A percentile compares a stretch with the other conserved stretches of the same genome.
Conservation (phyloP, 768 basidiomycete species). For the Cubamyces lactineus region DNA sequence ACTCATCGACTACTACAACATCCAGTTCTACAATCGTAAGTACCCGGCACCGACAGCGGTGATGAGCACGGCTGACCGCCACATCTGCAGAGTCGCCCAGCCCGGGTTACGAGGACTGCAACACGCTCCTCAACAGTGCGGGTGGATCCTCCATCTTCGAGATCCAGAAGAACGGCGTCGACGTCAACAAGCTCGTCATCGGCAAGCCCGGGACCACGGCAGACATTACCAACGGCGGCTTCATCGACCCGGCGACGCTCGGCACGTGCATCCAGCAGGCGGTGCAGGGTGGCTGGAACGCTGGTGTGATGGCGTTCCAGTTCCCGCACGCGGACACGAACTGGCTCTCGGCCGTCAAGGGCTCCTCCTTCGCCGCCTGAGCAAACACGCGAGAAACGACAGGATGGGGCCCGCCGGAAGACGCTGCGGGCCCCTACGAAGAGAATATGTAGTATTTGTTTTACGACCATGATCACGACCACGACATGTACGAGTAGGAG, state of each 20-base stretch:
- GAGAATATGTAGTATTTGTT: not conserved
- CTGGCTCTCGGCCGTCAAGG: constrained; percentile 7
- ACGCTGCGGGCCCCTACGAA: not conserved
- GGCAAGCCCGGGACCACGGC: constrained; percentile 60
- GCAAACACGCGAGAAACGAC: not conserved
- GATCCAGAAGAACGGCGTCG: constrained; percentile 48
- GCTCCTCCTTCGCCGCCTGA: constrained; percentile 1
- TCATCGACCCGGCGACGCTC: constrained; percentile 58
- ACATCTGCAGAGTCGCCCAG: no score
- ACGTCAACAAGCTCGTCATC: constrained; percentile 54
- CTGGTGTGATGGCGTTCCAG: not conserved
- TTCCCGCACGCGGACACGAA: constrained; percentile 2
- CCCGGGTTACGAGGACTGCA: constrained; percentile 42
- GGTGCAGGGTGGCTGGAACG: constrained; percentile 56
- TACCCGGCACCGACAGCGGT: no score
- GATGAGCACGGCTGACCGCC: no score
- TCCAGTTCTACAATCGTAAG: constrained; percentile 44
- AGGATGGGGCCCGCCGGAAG: not conserved
- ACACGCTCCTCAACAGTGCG: constrained; percentile 39
- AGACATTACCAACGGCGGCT: constrained; percentile 53
- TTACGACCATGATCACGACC: not conserved
- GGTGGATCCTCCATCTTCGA: constrained; percentile 52
- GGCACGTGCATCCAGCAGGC: constrained; percentile 62
- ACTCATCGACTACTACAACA: no score
- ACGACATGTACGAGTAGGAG: not conserved